phyloP scores from a whole-genome alignment of 768 basidiomycete genomes.

The Lyophyllum atratum region DNA sequence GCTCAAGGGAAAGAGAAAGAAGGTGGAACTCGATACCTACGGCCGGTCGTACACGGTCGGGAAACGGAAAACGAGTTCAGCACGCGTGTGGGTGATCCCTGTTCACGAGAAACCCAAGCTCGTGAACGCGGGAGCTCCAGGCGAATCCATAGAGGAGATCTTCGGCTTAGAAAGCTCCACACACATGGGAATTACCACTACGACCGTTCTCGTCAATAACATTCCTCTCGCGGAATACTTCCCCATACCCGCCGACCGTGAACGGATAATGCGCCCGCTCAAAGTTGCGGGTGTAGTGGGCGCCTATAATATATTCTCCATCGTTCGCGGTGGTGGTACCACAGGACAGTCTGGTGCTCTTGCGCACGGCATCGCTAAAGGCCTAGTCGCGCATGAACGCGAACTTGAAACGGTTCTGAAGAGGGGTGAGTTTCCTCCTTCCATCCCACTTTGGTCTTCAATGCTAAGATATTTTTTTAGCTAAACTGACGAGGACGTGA shows the following conservation, averaged over 20 bases:
- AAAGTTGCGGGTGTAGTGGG: conserved; percentile 83
- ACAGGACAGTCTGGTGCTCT: conserved; percentile 92
- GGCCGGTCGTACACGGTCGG: conserved; percentile 90
- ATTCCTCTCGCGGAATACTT: conserved; percentile 81
- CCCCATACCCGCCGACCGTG: conserved; percentile 70
- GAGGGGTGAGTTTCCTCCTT: conserved; percentile 55
- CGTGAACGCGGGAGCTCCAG: conserved; percentile 10
- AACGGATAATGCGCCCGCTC: conserved; percentile 80
- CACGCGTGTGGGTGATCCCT: conserved; percentile 92
- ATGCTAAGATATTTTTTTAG: conserved; percentile 41
- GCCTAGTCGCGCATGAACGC: conserved; percentile 70
- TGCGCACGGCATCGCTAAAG: conserved; percentile 75
- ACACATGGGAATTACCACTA: conserved; percentile 43
- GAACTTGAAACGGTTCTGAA: conserved; percentile 64
- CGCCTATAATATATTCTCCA: conserved; percentile 76
- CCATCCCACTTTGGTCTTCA: conserved; percentile 6
- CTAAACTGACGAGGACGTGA: conserved; percentile 86
- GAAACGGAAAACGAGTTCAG: conserved; percentile 85
- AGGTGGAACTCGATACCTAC: conserved; percentile 63
- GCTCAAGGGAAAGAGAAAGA: conserved; percentile 56
- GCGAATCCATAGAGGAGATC: conserved; percentile 29
- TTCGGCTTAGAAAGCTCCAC: conserved; percentile 20
- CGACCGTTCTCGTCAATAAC: conserved; percentile 84
- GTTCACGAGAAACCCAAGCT: conserved; percentile 31
- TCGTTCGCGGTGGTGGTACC: conserved; percentile 86